These are phyloP conservation scores for Pseudopyrenochaeta lycopersici DNA, from an alignment of 2,329 filamentous ascomycete genomes.

Conservation along the genomic window DNA sequence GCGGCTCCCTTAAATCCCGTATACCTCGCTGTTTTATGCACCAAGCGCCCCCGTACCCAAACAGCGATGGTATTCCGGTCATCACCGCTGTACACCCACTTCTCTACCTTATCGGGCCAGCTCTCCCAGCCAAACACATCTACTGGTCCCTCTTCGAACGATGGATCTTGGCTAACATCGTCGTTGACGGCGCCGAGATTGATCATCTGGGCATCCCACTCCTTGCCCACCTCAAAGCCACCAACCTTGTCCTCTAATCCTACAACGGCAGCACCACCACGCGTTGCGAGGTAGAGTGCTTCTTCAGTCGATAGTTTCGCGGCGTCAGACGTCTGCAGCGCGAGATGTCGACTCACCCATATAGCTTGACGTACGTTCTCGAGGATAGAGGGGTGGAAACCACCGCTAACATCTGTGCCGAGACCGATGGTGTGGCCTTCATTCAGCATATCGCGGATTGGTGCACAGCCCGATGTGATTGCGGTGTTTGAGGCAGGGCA, in stretches of 20 bases:
- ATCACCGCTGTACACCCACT: constrained; percentile 95
- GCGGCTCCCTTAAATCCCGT: constrained; percentile 1
- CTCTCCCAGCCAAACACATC: constrained; percentile 91
- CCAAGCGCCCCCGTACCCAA: constrained; percentile 86
- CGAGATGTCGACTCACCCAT: constrained; percentile 77
- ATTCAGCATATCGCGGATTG: constrained; percentile 77
- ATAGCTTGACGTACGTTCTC: constrained; percentile 84
- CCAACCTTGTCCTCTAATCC: constrained; percentile 78
- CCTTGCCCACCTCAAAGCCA: constrained; percentile 83
- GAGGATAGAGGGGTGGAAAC: constrained; percentile 82
- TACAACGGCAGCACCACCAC: constrained; percentile 85
- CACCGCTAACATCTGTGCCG: constrained; percentile 90
- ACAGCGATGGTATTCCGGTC: constrained; percentile 89
- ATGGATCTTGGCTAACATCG: constrained; percentile 43
- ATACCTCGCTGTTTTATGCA: constrained; percentile 63
- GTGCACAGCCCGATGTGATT: constrained; percentile 80
- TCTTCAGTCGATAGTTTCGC: constrained; percentile 85
- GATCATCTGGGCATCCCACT: constrained; percentile 91
- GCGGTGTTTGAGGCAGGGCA: constrained; percentile 89
- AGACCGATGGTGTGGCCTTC: constrained; percentile 81
- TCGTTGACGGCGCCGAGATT: constrained; percentile 61
- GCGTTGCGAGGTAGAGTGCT: constrained; percentile 83
- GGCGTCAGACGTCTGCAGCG: constrained; percentile 59
- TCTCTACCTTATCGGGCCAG: constrained; percentile 87
- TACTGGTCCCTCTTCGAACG: constrained; percentile 69